Evolutionary conservation across 108 stramenopile species (phyloP), one percentile per base, ranked within the genome.

Genomic region (Nitzschia sp.): DNA sequence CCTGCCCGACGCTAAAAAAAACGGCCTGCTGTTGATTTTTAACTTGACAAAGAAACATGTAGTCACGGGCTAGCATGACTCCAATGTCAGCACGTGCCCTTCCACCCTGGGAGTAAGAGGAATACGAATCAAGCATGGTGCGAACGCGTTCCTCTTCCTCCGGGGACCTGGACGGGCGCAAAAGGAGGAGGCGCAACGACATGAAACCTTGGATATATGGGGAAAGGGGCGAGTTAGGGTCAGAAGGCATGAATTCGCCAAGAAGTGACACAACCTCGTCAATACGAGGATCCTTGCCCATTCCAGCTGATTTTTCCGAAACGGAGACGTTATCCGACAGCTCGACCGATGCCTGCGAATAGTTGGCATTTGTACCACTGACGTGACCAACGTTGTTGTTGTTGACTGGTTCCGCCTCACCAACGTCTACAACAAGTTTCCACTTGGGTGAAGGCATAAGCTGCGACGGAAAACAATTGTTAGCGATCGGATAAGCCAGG

Each of bases 361-460:
- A 56, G 1, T 4, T 38, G n/a, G 64, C 27, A 33, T 54, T 54
- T 5, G 28, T 8, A 23, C 33, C 48, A 63, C 38, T 32, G 56
- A 30, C 9, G 19, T 65, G 69, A 4, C 58, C 68, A n/a, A 33
- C 42, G 30, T 46, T 54, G 8, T 27, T 32, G 13, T 8, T 46
- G 58, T 26, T 24, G 46, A 47, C 6, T 6, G 55, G 76, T 27
- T 70, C 68, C 21, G 59, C 45, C 45, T 77, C 76, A 29, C 93
- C 93, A 15, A 94, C 65, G 61, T 94, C 93, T 2, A 94, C 93
- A 38, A 91, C 85, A 45, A 94, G 75, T 80, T 94, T 94, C 93
- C 93, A 94, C 59, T 87, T 90, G 15, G 93, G 93, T 25, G 82
- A 76, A 0, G 93, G 93, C 71, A 89, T 70, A 58, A 94, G 60